These are phyloP conservation scores for Suhomyces kilbournensis DNA, from an alignment of 805 yeast species.

Conservation along the genomic window DNA sequence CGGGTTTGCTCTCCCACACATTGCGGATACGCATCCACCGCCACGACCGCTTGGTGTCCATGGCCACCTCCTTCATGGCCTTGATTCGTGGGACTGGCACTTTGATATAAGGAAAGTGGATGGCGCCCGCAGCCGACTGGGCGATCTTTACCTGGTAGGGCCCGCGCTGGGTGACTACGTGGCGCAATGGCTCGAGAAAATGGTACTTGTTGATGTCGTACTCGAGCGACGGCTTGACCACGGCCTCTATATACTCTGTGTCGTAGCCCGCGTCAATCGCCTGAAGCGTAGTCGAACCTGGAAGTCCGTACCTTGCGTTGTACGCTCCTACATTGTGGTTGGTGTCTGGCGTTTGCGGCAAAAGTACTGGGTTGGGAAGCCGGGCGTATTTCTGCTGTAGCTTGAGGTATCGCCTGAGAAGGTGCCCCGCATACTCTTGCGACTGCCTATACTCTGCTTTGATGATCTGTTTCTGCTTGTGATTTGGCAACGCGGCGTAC, in stretches of 20 bases:
- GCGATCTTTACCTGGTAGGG: conserved; percentile 32
- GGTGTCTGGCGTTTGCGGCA: conserved; percentile 25
- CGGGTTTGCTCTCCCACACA: conserved; percentile 25
- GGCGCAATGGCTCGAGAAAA: conserved; percentile 16
- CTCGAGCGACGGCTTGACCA: conserved; percentile 33
- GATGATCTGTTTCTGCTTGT: conserved; percentile 12
- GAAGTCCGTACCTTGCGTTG: conserved; percentile 13
- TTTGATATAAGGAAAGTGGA: conserved; percentile 25
- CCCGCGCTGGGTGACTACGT: conserved; percentile 30
- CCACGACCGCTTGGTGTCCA: conserved; percentile 32
- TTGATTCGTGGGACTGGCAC: conserved; percentile 19
- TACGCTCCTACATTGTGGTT: conserved; percentile 8
- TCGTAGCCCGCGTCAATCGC: conserved; percentile 31
- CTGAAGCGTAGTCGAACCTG: conserved; percentile 21
- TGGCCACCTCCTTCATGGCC: conserved; percentile 24
- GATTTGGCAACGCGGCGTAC: not conserved
- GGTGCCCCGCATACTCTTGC: conserved; percentile 12
- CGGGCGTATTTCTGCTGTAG: conserved; percentile 21
- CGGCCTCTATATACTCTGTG: conserved; percentile 26
- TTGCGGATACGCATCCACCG: conserved; percentile 18
- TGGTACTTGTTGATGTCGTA: conserved; percentile 29
- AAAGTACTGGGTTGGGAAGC: conserved; percentile 31
- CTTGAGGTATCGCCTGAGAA: conserved; percentile 28
- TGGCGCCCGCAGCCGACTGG: conserved; percentile 30
- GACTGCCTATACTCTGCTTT: conserved; percentile 11